phyloP scores from a whole-genome alignment of 495 filamentous ascomycete genomes.

The Tuber melanosporum region DNA sequence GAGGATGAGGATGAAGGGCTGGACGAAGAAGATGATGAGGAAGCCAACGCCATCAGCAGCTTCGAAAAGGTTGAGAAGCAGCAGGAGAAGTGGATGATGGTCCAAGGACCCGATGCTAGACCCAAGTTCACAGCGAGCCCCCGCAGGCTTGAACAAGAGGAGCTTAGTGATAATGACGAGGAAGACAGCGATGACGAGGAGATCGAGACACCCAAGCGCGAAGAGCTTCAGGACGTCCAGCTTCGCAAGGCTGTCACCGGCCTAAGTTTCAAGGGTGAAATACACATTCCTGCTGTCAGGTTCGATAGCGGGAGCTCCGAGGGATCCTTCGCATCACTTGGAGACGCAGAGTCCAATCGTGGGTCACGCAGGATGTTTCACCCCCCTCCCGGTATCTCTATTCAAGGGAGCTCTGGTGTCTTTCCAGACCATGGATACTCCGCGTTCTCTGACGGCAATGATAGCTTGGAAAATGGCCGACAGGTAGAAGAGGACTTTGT shows the following conservation, averaged over 20 bases:
- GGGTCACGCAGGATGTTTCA: slow-evolving; percentile 25
- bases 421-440: slow-evolving; percentile 17
- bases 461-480: background rate
- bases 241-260: slow-evolving; percentile 8
- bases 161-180: slow-evolving; percentile 8
- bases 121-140: background rate
- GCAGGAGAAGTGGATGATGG: slow-evolving; percentile 2
- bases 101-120: background rate
- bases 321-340: slow-evolving; percentile 26
- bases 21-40: slow-evolving; percentile 10
- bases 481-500: background rate
- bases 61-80: slow-evolving; percentile 7
- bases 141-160: background rate
- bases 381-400: slow-evolving; percentile 20
- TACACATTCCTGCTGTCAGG: slow-evolving; percentile 1
- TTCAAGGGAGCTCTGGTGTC: slow-evolving; percentile 17
- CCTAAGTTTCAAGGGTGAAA: slow-evolving; percentile 13
- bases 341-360: slow-evolving; percentile 28
- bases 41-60: slow-evolving; percentile 1
- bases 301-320: slow-evolving; percentile 8
- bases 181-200: slow-evolving; percentile 7
- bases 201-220: background rate
- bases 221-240: slow-evolving; percentile 13
- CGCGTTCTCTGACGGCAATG: slow-evolving; percentile 10
- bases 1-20: slow-evolving; percentile 10